phyloP scores from a whole-genome alignment of 1,284 basidiomycete genomes.

The Cerrena zonata region DNA sequence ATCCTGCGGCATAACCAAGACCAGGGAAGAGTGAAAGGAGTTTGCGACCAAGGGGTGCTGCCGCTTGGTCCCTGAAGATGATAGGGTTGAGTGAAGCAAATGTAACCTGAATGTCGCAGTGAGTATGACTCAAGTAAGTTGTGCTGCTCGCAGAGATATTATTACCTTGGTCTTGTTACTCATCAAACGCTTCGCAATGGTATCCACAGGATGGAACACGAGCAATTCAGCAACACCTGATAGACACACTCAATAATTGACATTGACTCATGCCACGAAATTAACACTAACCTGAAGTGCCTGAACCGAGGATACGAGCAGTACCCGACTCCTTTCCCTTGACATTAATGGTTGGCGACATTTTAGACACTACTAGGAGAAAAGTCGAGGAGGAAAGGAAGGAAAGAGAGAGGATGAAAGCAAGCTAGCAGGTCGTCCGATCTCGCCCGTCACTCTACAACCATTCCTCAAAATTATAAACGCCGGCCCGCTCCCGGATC shows the following conservation, averaged over 20 bases:
- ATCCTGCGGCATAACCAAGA: slow-evolving; percentile 94
- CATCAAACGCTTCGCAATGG: slow-evolving; percentile 95
- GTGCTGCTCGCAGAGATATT: background rate
- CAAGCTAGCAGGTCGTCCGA: background rate
- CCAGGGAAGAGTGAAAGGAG: slow-evolving; percentile 93
- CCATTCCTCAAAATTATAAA: background rate
- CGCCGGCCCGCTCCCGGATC: background rate
- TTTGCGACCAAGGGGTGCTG: slow-evolving; percentile 64
- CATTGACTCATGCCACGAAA: background rate
- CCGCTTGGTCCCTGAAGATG: slow-evolving; percentile 84
- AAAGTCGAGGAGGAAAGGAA: background rate
- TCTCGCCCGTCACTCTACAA: background rate
- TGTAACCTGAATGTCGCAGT: slow-evolving; percentile 47
- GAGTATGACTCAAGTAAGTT: background rate
- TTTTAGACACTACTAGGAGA: slow-evolving; percentile 19
- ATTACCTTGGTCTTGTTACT: slow-evolving; percentile 83
- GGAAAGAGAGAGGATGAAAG: background rate
- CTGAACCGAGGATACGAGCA: slow-evolving; percentile 89
- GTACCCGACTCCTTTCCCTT: slow-evolving; percentile 83
- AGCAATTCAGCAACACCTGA: slow-evolving; percentile 90
- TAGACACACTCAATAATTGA: background rate
- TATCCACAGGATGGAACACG: slow-evolving; percentile 90
- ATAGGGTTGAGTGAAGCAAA: slow-evolving; percentile 60
- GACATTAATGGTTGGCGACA: slow-evolving; percentile 58
- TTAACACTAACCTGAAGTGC: slow-evolving; percentile 68